Evolutionary conservation across 2,329 filamentous ascomycete genomes (phyloP).

Genomic region (Coniochaeta hoffmannii): DNA sequence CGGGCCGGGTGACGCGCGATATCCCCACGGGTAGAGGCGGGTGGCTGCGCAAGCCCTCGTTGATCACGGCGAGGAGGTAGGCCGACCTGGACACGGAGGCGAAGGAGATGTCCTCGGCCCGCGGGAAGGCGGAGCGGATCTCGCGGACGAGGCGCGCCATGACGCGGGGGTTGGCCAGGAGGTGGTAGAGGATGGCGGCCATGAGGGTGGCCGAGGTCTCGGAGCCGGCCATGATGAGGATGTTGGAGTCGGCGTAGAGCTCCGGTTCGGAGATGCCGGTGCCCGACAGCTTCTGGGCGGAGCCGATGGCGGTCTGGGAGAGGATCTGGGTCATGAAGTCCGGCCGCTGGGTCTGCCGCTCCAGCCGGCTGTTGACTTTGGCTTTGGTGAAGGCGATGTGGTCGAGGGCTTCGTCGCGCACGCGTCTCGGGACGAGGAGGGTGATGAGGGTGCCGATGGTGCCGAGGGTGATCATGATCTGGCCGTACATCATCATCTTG

Average conservation of each 20-base stretch:
- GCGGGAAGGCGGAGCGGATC: slow-evolving; percentile 9
- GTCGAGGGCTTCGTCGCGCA: not conserved
- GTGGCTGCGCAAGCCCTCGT: slow-evolving; percentile 20
- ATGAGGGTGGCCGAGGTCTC: slow-evolving; percentile 12
- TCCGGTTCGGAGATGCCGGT: not conserved
- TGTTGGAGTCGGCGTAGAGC: not conserved
- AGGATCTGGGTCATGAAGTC: slow-evolving; percentile 1
- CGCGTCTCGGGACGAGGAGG: not conserved
- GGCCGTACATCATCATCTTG: slow-evolving; percentile 21
- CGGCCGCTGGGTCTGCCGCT: not conserved
- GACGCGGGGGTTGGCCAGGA: slow-evolving; percentile 11
- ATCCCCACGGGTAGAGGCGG: slow-evolving; percentile 10
- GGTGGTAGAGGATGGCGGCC: slow-evolving; percentile 8
- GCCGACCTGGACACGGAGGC: slow-evolving; percentile 13
- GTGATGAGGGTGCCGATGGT: not conserved
- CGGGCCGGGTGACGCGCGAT: slow-evolving; percentile 14
- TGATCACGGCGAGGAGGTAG: slow-evolving; percentile 22
- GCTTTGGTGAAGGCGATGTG: slow-evolving; percentile 3
- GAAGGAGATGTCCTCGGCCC: slow-evolving; percentile 12
- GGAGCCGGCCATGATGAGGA: slow-evolving; percentile 6
- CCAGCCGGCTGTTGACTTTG: not conserved
- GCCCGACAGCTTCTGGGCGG: not conserved
- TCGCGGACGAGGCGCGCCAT: slow-evolving; percentile 9
- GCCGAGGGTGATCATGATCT: slow-evolving; percentile 17
- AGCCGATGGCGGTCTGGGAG: not conserved